These are phyloP conservation scores for Sporothrix pallida DNA, from an alignment of 2,329 filamentous ascomycete species.

Conservation along the genomic window DNA sequence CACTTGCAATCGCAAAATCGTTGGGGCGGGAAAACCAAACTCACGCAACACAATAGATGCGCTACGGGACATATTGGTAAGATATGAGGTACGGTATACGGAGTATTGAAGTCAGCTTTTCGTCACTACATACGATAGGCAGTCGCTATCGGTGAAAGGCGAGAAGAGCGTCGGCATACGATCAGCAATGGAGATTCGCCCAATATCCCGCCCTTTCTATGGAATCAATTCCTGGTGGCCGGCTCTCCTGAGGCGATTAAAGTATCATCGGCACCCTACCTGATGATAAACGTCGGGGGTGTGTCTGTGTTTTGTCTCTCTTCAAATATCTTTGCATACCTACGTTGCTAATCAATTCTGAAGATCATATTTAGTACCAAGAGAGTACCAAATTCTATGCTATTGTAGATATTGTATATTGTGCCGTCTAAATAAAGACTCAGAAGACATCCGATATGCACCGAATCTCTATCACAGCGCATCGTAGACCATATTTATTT, in stretches of 20 bases:
- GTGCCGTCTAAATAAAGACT: slow-evolving; percentile 17
- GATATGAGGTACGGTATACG: slow-evolving; percentile 1
- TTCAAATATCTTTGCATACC: neutral
- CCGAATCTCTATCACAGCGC: too few species aligned
- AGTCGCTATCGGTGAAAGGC: neutral
- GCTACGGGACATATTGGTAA: neutral
- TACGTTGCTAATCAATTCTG: neutral
- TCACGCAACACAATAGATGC: neutral
- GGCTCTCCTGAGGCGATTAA: slow-evolving; percentile 21
- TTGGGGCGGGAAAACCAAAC: too few species aligned
- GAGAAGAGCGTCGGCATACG: neutral
- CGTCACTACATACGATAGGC: too few species aligned
- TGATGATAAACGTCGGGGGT: neutral
- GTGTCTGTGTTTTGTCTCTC: neutral
- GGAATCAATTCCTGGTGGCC: slow-evolving; percentile 25
- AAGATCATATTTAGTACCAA: neutral
- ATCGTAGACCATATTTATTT: too few species aligned
- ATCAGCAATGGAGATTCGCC: slow-evolving; percentile 7
- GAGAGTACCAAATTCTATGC: neutral
- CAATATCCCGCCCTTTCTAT: neutral
- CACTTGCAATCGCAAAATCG: too few species aligned
- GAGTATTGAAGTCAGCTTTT: neutral
- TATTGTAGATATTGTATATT: neutral
- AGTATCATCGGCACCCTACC: slow-evolving; percentile 30
- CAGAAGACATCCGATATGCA: neutral